Percentiles rank a stretch among this genome's conserved stretches.
These are phyloP conservation scores for Candida sanyaensis DNA, from an alignment of 1,139 yeast species.

Conservation along the genomic window DNA sequence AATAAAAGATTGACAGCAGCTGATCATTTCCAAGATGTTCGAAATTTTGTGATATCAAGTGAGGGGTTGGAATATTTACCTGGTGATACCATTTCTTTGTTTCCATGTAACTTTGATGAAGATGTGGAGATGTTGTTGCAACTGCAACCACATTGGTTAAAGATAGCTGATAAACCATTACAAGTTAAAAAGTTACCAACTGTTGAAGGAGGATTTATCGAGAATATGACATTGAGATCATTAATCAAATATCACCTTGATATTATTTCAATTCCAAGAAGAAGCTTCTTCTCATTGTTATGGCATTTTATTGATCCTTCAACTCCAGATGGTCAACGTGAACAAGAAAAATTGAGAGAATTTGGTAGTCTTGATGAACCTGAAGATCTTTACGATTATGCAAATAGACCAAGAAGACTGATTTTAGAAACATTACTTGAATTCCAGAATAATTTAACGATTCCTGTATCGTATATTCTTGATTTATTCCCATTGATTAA, in stretches of 20 bases:
- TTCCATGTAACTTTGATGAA: slow-evolving; percentile 67
- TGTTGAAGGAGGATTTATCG: slow-evolving; percentile 62
- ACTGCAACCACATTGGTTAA: slow-evolving; percentile 70
- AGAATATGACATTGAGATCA: slow-evolving; percentile 62
- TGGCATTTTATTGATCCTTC: slow-evolving; percentile 71
- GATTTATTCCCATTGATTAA: slow-evolving; percentile 78
- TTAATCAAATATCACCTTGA: slow-evolving; percentile 82
- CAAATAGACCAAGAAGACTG: slow-evolving; percentile 88
- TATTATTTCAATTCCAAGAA: slow-evolving; percentile 76
- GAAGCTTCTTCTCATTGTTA: slow-evolving; percentile 69
- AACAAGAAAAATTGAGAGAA: slow-evolving; percentile 72
- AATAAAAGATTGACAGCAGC: slow-evolving; percentile 64
- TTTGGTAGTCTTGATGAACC: slow-evolving; percentile 72
- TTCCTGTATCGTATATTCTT: slow-evolving; percentile 73
- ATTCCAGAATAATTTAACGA: slow-evolving; percentile 63
- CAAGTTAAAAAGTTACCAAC: slow-evolving; percentile 25
- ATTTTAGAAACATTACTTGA: slow-evolving; percentile 81
- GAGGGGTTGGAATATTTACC: slow-evolving; percentile 50
- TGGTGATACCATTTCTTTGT: slow-evolving; percentile 80
- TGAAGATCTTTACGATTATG: slow-evolving; percentile 85
- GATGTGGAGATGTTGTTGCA: slow-evolving; percentile 68
- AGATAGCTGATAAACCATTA: slow-evolving; percentile 62
- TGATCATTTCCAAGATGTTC: slow-evolving; percentile 89
- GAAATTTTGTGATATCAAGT: slow-evolving; percentile 55
- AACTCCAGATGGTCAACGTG: slow-evolving; percentile 52